phyloP scores from a whole-genome alignment of 306 rosid genomes.

The Herpetospermum pedunculosum region DNA sequence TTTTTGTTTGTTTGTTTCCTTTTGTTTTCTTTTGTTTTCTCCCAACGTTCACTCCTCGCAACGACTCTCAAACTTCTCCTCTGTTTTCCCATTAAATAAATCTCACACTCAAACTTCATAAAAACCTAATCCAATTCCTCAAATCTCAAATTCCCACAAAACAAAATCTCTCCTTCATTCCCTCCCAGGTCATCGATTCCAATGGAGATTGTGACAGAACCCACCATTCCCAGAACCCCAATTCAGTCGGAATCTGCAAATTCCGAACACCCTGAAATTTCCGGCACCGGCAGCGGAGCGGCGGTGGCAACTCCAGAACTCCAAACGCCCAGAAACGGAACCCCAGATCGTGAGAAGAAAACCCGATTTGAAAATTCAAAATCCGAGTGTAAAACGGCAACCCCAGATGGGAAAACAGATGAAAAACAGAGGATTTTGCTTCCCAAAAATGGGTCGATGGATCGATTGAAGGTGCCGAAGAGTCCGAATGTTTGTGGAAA shows the following conservation, averaged over 20 bases:
- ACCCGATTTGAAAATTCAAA: background rate
- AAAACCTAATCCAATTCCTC: background rate
- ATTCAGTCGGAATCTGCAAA: background rate
- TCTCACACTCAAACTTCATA: background rate
- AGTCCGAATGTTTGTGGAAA: background rate
- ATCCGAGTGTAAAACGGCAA: background rate
- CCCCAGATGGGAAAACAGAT: background rate
- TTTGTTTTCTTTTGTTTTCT: too few relatives aligned
- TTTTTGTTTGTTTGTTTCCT: background rate
- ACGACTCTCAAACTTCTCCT: background rate
- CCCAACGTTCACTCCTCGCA: background rate
- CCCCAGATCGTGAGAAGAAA: background rate
- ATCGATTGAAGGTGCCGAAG: background rate
- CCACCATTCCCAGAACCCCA: background rate
- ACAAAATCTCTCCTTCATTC: background rate
- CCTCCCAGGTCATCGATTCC: too few relatives aligned
- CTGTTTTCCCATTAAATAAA: background rate
- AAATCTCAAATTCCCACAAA: background rate
- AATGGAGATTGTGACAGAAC: conserved; percentile 33
- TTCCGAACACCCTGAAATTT: conserved; percentile 16
- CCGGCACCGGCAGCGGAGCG: background rate
- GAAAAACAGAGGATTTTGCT: background rate
- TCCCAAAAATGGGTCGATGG: background rate
- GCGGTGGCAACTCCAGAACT: too few relatives aligned
- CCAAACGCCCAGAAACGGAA: background rate